A percentile compares a stretch with the other conserved stretches of the same genome.
These are phyloP conservation scores for Chaetomium sp. DNA, from an alignment of 2,329 filamentous ascomycete species.

Conservation along the genomic window DNA sequence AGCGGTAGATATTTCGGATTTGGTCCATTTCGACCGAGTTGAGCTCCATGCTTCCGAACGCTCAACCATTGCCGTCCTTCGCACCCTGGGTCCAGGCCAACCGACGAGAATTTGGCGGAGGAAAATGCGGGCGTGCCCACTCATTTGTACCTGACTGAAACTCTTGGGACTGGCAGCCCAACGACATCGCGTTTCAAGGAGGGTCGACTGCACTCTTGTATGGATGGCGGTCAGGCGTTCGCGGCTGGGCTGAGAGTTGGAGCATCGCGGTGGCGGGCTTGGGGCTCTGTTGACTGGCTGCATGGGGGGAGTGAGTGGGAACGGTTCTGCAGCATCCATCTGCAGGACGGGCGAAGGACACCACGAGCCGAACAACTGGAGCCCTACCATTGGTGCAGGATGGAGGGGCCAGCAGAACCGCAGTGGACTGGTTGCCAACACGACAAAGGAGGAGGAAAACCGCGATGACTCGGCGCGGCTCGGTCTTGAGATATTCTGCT, in stretches of 20 bases:
- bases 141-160: constrained; percentile 19
- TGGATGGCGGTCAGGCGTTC: constrained; percentile 3
- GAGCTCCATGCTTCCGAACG: too few relatives aligned
- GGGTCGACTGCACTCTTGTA: constrained; percentile 3
- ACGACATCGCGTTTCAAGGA: neutral
- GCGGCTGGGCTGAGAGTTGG: constrained; percentile 8
- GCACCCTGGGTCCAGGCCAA: neutral
- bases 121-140: constrained; percentile 3
- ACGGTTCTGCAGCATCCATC: neutral
- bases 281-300: constrained; percentile 18
- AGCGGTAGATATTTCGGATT: too few relatives aligned
- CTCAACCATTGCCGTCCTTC: too few relatives aligned
- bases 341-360: constrained; percentile 14
- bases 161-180: constrained; percentile 9
- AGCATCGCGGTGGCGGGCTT: constrained; percentile 13
- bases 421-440: constrained; percentile 9
- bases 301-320: constrained; percentile 15
- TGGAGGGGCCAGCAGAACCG: constrained; percentile 1
- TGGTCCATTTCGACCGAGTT: too few relatives aligned
- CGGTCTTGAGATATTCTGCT: neutral
- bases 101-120: neutral
- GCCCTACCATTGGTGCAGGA: constrained; percentile 15
- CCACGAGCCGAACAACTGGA: constrained; percentile 18
- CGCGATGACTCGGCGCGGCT: constrained; percentile 7
- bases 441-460: neutral